Percentiles rank a stretch among this genome's conserved stretches.
phyloP scores from a whole-genome alignment of 108 stramenopile species.

The Skeletonema grethae region DNA sequence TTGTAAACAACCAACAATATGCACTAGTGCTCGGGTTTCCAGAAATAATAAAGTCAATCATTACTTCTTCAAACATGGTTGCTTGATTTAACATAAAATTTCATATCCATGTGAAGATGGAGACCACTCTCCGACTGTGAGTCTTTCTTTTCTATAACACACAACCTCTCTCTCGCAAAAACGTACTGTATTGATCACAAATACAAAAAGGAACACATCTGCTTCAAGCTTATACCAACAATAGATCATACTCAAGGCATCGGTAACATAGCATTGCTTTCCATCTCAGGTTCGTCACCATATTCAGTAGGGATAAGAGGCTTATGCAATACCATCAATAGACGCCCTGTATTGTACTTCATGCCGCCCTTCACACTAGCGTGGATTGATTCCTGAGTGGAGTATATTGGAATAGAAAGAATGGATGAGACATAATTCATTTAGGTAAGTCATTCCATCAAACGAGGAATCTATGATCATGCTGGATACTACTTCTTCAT shows the following conservation, averaged over 20 bases:
- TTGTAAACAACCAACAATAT: not conserved
- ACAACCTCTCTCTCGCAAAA: too few relatives aligned
- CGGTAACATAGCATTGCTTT: constrained; percentile 35
- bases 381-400: constrained; percentile 57
- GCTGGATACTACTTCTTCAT: not conserved
- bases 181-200: not conserved
- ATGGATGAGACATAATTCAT: constrained; percentile 1
- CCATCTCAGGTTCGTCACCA: constrained; percentile 42
- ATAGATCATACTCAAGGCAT: constrained; percentile 24
- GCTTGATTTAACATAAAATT: not conserved
- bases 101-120: not conserved
- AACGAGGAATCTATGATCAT: not conserved
- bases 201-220: not conserved
- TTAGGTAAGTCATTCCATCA: not conserved
- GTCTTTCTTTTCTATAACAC: too few relatives aligned
- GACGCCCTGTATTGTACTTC: constrained; percentile 89
- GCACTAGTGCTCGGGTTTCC: not conserved
- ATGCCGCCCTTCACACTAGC: constrained; percentile 87
- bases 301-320: constrained; percentile 56
- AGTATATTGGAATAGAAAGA: not conserved
- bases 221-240: not conserved
- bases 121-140: too few relatives aligned
- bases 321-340: constrained; percentile 81
- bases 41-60: not conserved
- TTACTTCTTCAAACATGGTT: not conserved